Conservation (phyloP, 129 eudicot species). For the Logfia minima region DNA sequence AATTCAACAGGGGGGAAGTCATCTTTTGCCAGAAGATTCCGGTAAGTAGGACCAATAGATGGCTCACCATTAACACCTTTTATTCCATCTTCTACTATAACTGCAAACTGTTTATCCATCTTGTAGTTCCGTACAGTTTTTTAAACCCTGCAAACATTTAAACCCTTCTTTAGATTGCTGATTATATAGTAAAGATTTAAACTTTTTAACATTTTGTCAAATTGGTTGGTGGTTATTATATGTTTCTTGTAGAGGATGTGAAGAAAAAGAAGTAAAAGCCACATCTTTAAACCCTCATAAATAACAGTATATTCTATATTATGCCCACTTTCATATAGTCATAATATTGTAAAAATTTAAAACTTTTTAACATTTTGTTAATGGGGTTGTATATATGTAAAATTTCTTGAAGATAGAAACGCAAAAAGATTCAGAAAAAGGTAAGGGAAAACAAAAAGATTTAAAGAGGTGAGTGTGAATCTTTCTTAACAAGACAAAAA, state of each 20-base stretch:
- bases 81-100: conserved; percentile 64
- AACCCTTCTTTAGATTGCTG: neutral
- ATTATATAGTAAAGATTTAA: neutral
- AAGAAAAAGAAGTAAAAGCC: conserved; percentile 13
- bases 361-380: neutral
- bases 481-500: neutral
- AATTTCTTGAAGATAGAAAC: no score
- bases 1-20: conserved; percentile 73
- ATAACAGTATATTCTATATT: neutral
- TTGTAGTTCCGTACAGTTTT: conserved; percentile 10
- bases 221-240: neutral
- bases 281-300: neutral
- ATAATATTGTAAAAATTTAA: neutral
- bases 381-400: neutral
- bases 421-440: no score
- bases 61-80: conserved; percentile 73
- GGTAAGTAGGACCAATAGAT: conserved; percentile 77
- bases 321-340: neutral
- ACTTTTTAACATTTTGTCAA: conserved; percentile 14
- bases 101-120: conserved; percentile 62
- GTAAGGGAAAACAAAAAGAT: no score
- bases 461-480: no score
- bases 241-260: neutral
- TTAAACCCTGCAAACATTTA: conserved; percentile 4
- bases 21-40: conserved; percentile 64